phyloP scores from a whole-genome alignment of 1,284 basidiomycete species.

The Mycocalia duriaeana region DNA sequence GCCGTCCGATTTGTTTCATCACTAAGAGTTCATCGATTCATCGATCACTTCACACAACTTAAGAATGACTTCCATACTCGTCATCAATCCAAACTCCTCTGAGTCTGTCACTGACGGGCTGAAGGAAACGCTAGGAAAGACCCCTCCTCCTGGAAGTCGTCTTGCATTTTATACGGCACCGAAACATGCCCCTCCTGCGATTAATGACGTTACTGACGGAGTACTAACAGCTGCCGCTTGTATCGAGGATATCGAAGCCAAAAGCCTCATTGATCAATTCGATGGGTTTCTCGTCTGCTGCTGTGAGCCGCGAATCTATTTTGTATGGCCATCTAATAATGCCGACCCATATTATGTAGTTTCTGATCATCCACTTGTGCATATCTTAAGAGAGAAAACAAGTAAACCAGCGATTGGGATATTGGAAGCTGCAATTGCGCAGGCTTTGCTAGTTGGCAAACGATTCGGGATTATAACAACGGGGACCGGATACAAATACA shows the following conservation, averaged over 20 bases:
- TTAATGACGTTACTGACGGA: conserved; percentile 26
- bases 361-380: conserved; percentile 31
- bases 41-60: background rate
- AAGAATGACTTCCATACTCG: conserved; percentile 19
- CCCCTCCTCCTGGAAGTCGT: conserved; percentile 21
- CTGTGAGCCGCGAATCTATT: conserved; percentile 28
- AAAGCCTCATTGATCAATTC: conserved; percentile 20
- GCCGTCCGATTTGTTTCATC: too few relatives aligned
- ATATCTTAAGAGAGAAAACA: conserved; percentile 28
- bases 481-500: conserved; percentile 28
- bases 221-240: conserved; percentile 24
- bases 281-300: conserved; percentile 36
- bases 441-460: conserved; percentile 25
- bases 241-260: conserved; percentile 20
- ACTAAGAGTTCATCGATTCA: too few relatives aligned
- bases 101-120: conserved; percentile 28
- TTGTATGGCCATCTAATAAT: background rate
- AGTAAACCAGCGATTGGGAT: conserved; percentile 28
- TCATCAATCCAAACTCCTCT: conserved; percentile 34
- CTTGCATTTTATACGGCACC: conserved; percentile 31
- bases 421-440: conserved; percentile 27
- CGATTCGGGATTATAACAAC: conserved; percentile 33
- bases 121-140: conserved; percentile 13
- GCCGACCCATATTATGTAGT: conserved; percentile 18
- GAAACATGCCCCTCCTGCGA: conserved; percentile 22